Evolutionary conservation across 306 rosid genomes (phyloP).

Genomic region (Vigna reflexopilosa): DNA sequence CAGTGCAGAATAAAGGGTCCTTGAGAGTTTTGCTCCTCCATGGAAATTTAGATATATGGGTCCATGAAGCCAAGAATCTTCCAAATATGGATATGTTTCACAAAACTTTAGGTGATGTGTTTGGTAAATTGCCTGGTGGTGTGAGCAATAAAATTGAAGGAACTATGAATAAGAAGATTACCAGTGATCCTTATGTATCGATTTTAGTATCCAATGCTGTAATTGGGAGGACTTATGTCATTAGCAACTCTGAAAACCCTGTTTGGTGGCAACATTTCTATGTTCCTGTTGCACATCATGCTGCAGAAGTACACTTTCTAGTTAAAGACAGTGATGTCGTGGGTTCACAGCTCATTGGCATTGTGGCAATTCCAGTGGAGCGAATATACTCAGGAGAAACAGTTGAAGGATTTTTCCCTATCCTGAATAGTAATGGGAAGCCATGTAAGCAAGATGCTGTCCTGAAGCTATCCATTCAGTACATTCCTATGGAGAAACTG

Average conservation of each 20-base stretch:
- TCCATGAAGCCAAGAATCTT: slow-evolving; percentile 71
- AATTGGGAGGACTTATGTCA: slow-evolving; percentile 89
- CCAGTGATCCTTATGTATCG: slow-evolving; percentile 91
- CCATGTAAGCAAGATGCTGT: slow-evolving; percentile 83
- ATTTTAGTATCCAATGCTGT: slow-evolving; percentile 76
- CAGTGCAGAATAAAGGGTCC: slow-evolving; percentile 69
- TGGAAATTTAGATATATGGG: slow-evolving; percentile 93
- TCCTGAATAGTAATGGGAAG: slow-evolving; percentile 72
- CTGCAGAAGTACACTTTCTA: slow-evolving; percentile 83
- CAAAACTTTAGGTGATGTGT: slow-evolving; percentile 80
- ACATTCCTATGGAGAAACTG: slow-evolving; percentile 73
- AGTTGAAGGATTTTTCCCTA: slow-evolving; percentile 73
- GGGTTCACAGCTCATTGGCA: slow-evolving; percentile 87
- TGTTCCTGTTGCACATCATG: slow-evolving; percentile 83
- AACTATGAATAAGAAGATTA: slow-evolving; percentile 66
- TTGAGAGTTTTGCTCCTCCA: slow-evolving; percentile 83
- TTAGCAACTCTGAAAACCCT: slow-evolving; percentile 85
- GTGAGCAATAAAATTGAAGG: slow-evolving; percentile 75
- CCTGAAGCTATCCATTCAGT: slow-evolving; percentile 79
- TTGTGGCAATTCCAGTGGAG: slow-evolving; percentile 82
- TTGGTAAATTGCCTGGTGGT: slow-evolving; percentile 72
- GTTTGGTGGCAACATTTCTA: slow-evolving; percentile 88
- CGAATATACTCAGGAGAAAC: slow-evolving; percentile 66
- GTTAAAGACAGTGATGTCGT: slow-evolving; percentile 91
- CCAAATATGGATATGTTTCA: slow-evolving; percentile 98